Evolutionary conservation across 2,329 filamentous ascomycete genomes (phyloP), one percentile per base, ranked within the genome.

Genomic region (Orbilia oligospora): DNA sequence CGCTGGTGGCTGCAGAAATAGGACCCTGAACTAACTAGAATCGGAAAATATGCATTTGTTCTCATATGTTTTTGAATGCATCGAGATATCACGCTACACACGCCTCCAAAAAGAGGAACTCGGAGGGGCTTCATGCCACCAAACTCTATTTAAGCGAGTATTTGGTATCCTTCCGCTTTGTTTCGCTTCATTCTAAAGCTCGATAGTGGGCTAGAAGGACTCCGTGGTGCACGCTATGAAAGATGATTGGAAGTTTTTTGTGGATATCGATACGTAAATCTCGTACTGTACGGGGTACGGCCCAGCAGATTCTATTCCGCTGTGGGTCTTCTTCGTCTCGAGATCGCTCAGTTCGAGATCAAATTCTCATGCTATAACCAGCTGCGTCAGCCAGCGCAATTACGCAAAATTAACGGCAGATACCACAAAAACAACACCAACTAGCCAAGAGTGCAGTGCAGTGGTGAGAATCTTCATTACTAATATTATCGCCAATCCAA

Each of bases 361-460:
- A n/a, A n/a, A n/a, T n/a, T n/a, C n/a, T n/a, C 27, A 36, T 36
- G 33, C 33, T n/a, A n/a, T n/a, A n/a, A n/a, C n/a, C n/a, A n/a
- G n/a, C n/a, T n/a, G n/a, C n/a, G n/a, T n/a, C n/a, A n/a, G n/a
- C n/a, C n/a, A n/a, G n/a, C n/a, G n/a, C n/a, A n/a, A n/a, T n/a
- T n/a, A n/a, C n/a, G n/a, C n/a, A n/a, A n/a, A n/a, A n/a, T n/a
- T n/a, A n/a, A n/a, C n/a, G n/a, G n/a, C n/a, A 9, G 12, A 44
- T 44, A 44, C 38, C 38, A 44, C 38, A 44, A 44, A 44, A 44
- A 44, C 38, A 44, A 44, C 38, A 44, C 38, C n/a, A n/a, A n/a
- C n/a, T n/a, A n/a, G n/a, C n/a, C n/a, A n/a, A n/a, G n/a, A n/a
- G n/a, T n/a, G n/a, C n/a, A n/a, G n/a, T n/a, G n/a, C n/a, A n/a